Base-by-base conservation (phyloP, 164 flowering plant species). In the Aristolochia californica region DNA sequence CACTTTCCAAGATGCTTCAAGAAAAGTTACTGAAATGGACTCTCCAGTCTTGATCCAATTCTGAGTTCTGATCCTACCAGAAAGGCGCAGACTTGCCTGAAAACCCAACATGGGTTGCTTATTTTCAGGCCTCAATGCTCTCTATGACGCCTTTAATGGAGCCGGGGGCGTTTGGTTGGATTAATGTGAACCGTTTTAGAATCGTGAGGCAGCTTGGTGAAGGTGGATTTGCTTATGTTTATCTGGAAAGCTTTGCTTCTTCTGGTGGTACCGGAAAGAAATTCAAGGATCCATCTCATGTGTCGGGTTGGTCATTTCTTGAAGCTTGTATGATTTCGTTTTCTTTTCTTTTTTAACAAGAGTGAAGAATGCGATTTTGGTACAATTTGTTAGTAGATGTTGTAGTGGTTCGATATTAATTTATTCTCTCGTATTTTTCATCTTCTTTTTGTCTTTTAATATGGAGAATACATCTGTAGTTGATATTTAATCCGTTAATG, bases 91-190 rank as follows among this genome's bases (percentile, higher is more conserved):
- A 24, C 23, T 22, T 47, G 50, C 50, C 50, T 47, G 23, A 13
- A 24, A 28, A 44, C 8, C 4, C 21, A 45, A 44, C 17, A 86
- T 93, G 98, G 98, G 97, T 12, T 89, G 98, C 75, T 69, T 90
- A 22, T 85, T 89, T 62, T 93, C 98, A 1, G 98, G 98, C n/a
- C 66, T 93, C 78, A 89, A 89, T 65, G 95, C 97, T 21, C 71
- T 93, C 5, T 93, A 87, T 75, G 98, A 87, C 70, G 82, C 83
- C 56, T 91, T 80, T 12, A 85, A 81, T 66, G 91, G 88, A 1
- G 94, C 84, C 21, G 98, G 88, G 9, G 97, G 89, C 64, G 98
- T 93, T 43, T 93, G n/a, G n/a, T n/a, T n/a, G 98, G 98, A 93
- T 93, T 85, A 93, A 93, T 59, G 96, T 89, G 72, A 93, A 85